Conservation (phyloP, 192 early-diverging fungal genomes). For the Lobosporangium transversale region DNA sequence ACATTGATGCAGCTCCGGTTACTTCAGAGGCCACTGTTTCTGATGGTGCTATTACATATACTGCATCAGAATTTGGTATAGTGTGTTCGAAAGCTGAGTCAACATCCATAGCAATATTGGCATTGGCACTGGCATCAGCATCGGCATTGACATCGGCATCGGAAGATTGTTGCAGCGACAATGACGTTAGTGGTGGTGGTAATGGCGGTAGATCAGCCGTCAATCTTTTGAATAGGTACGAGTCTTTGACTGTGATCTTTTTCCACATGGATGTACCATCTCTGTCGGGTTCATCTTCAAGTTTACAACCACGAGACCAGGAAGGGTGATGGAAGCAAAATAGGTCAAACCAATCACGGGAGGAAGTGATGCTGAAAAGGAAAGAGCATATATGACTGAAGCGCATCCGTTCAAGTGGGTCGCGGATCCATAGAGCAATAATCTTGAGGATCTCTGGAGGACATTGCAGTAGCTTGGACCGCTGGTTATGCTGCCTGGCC, state of each 20-base stretch:
- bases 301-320: background rate
- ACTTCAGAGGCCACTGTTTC: too few species aligned
- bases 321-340: background rate
- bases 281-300: background rate
- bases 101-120: background rate
- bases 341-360: constrained; percentile 6
- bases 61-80: background rate
- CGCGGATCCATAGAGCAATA: background rate
- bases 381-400: constrained; percentile 1
- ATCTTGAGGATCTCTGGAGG: constrained; percentile 5
- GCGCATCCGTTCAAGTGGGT: background rate
- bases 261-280: constrained; percentile 1
- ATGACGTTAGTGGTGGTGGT: background rate
- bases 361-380: background rate
- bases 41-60: background rate
- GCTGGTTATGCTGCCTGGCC: background rate
- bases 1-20: too few species aligned
- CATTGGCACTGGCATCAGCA: too few species aligned
- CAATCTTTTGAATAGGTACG: background rate
- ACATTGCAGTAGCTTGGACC: background rate
- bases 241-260: constrained; percentile 2
- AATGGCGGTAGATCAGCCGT: background rate
- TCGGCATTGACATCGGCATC: too few species aligned
- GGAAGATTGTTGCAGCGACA: too few species aligned
- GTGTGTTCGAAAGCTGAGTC: background rate